Conservation (phyloP, 2,329 filamentous ascomycete genomes). For the Fusarium duplospermum region DNA sequence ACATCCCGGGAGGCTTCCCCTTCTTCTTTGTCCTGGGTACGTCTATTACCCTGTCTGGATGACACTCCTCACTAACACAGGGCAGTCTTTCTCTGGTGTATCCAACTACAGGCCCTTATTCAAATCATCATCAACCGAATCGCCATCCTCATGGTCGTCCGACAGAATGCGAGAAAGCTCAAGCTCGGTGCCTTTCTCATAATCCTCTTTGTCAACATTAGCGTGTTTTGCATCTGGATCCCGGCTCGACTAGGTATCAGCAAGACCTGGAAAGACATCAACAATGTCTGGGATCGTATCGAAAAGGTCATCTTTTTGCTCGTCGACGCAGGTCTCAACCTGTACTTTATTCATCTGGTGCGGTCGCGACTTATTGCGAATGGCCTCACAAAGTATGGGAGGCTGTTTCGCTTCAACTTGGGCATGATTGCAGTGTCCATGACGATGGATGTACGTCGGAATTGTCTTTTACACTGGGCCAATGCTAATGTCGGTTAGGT, state of each 20-base stretch:
- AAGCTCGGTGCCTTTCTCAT: conserved; percentile 58
- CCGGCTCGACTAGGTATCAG: conserved; percentile 60
- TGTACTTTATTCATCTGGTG: conserved; percentile 64
- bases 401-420: conserved; percentile 53
- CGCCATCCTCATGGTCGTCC: conserved; percentile 58
- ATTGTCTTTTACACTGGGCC: accelerated
- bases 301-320: conserved; percentile 64
- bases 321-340: conserved; percentile 61
- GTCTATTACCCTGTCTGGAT: background rate
- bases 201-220: conserved; percentile 62
- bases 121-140: conserved; percentile 69
- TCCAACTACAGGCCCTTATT: conserved; percentile 62
- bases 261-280: conserved; percentile 56
- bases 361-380: conserved; percentile 58
- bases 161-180: conserved; percentile 50
- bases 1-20: conserved; percentile 40
- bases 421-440: conserved; percentile 47
- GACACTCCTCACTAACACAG: background rate
- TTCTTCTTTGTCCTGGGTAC: conserved; percentile 41
- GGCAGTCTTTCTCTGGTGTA: conserved; percentile 50
- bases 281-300: conserved; percentile 64
- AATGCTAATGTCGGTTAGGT: conserved; percentile 41
- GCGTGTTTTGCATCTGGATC: conserved; percentile 66
- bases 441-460: conserved; percentile 41
- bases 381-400: conserved; percentile 61